Evolutionary conservation across 2,329 filamentous ascomycete species (phyloP).

Genomic region (Ceratocystiopsis sp.): DNA sequence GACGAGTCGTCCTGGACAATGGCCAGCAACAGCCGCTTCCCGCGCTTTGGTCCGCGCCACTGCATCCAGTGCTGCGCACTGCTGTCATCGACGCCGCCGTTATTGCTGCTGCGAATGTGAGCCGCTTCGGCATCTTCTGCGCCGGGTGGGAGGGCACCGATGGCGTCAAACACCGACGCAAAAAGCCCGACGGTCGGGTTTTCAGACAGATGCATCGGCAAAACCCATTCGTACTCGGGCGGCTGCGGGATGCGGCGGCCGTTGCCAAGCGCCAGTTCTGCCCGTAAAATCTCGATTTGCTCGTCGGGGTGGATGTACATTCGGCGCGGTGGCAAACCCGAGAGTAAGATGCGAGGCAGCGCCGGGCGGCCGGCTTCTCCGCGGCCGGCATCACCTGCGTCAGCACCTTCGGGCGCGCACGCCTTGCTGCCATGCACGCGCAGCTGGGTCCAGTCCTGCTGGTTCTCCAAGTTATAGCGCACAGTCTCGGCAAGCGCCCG

Average conservation of each 20-base stretch:
- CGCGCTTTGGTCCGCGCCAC: conserved; percentile 28
- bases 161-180: conserved; percentile 51
- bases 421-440: conserved; percentile 30
- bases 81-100: conserved; percentile 5
- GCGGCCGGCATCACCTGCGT: conserved; percentile 9
- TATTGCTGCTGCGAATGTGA: conserved; percentile 5
- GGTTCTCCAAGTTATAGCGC: conserved; percentile 52
- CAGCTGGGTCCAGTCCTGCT: conserved; percentile 58
- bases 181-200: conserved; percentile 53
- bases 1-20: conserved; percentile 68
- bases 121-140: conserved; percentile 1
- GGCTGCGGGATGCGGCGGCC: conserved; percentile 28
- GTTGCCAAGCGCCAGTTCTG: conserved; percentile 30
- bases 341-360: conserved; percentile 44
- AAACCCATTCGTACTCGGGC: conserved; percentile 56
- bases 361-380: conserved; percentile 11
- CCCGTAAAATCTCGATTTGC: conserved; percentile 54
- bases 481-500: conserved; percentile 39
- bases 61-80: conserved; percentile 18
- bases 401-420: not conserved
- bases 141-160: conserved; percentile 27
- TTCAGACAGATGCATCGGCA: conserved; percentile 57
- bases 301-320: conserved; percentile 72
- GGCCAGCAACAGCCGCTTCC: conserved; percentile 57
- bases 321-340: conserved; percentile 53